Evolutionary conservation across 1,284 basidiomycete species (phyloP), one percentile per base, ranked within the genome.

Genomic region (Puccinia triticina): DNA sequence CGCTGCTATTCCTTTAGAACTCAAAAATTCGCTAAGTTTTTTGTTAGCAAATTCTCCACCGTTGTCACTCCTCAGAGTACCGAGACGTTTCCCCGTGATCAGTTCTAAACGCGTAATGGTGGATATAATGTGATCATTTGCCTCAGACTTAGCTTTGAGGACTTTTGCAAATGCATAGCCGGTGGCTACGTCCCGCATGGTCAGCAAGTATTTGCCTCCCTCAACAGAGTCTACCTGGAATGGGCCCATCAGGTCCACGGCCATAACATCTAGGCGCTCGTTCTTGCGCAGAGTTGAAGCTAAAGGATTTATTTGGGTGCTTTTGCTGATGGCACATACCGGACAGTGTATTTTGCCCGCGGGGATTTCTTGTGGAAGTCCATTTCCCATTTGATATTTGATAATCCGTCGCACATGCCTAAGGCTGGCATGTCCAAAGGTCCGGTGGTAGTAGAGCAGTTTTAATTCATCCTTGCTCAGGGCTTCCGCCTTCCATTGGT

Each of bases 41-140:
- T 55, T 73, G 71, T 73, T 73, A 26, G 43, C 23, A 53, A 73
- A 73, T 32, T 73, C 71, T 3, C 71, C 71, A 3, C 71, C 43
- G 46, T 73, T 73, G 46, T 73, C 18, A 18, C 71, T 73, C 3
- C 72, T 5, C 3, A 74, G 29, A 1, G 37, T 37, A 23, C 55
- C 55, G 0, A 74, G 8, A 16, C 3, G 4, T 7, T 14, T 55
- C 1, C 18, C 7, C 4, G 72, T 74, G 5, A 53, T 12, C 2
- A 1, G 53, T n/a, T 74, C 72, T 34, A 69, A 29, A n/a, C 10
- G 40, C 12, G 37, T 43, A 16, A 69, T 69, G 1, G 21, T 23
- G 43, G 23, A 1, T 8, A 61, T 61, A 14, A 61, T 16, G 34
- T 18, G 29, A 34, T 37, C 34, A 3, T 61, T 61, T 16, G 40